phyloP scores from a whole-genome alignment of 805 yeast species.

The Myxozyma nipponensis region DNA sequence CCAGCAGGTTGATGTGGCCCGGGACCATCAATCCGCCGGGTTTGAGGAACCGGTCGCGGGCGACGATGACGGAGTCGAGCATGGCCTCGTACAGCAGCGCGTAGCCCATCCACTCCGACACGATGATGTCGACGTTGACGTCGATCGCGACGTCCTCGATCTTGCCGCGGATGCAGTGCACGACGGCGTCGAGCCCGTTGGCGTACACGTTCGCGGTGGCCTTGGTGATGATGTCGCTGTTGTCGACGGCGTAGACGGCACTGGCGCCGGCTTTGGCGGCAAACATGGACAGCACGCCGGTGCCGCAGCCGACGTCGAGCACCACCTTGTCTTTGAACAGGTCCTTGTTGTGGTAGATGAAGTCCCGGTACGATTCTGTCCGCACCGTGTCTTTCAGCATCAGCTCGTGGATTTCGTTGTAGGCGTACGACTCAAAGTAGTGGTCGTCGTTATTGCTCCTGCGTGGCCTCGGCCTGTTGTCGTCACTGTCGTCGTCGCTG shows the following conservation, averaged over 20 bases:
- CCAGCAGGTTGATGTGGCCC: slow-evolving; percentile 81
- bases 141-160: slow-evolving; percentile 88
- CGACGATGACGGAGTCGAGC: slow-evolving; percentile 93
- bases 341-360: slow-evolving; percentile 76
- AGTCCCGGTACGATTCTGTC: slow-evolving; percentile 75
- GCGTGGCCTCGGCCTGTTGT: not conserved
- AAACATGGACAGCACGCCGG: slow-evolving; percentile 87
- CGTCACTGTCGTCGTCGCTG: not conserved
- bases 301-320: slow-evolving; percentile 92
- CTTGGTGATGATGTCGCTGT: slow-evolving; percentile 93
- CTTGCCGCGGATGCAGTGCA: slow-evolving; percentile 86
- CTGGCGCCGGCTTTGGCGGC: slow-evolving; percentile 92
- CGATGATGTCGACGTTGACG: slow-evolving; percentile 85
- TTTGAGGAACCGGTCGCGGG: slow-evolving; percentile 79
- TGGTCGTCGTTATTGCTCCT: slow-evolving; percentile 40
- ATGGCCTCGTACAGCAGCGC: slow-evolving; percentile 92
- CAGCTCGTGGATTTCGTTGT: slow-evolving; percentile 88
- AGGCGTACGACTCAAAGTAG: slow-evolving; percentile 83
- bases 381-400: slow-evolving; percentile 86
- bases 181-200: slow-evolving; percentile 81
- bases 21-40: slow-evolving; percentile 82
- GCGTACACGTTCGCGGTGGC: slow-evolving; percentile 80
- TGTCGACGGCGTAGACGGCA: slow-evolving; percentile 95
- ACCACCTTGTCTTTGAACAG: slow-evolving; percentile 80
- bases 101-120: slow-evolving; percentile 99